Evolutionary conservation across 192 early-diverging fungal genomes (phyloP).

Genomic region (Powellomyces hirtus): DNA sequence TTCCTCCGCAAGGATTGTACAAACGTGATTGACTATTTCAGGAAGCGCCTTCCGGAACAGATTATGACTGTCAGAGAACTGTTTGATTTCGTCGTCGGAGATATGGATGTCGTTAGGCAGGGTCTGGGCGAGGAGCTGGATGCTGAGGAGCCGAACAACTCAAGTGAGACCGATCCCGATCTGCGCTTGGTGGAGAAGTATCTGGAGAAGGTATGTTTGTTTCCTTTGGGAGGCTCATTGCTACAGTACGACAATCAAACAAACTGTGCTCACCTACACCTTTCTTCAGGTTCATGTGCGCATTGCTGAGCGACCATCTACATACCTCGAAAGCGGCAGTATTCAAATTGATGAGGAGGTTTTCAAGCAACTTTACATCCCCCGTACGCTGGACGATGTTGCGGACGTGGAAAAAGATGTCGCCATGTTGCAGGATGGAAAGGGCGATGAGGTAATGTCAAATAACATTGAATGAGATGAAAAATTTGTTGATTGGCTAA

Average conservation of each 20-base stretch:
- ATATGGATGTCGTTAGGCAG: conserved; percentile 11
- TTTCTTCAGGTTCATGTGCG: conserved; percentile 24
- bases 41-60: conserved; percentile 62
- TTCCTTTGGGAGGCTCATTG: not conserved
- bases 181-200: conserved; percentile 56
- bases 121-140: not conserved
- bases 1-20: conserved; percentile 93
- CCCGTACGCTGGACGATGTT: conserved; percentile 87
- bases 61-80: conserved; percentile 70
- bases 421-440: conserved; percentile 67
- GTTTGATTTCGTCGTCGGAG: conserved; percentile 79
- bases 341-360: conserved; percentile 78
- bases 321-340: conserved; percentile 30
- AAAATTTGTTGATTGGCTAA: not conserved
- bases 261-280: too few species aligned
- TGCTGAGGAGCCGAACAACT: conserved; percentile 40
- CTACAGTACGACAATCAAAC: too few species aligned
- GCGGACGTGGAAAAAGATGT: conserved; percentile 84
- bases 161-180: conserved; percentile 20
- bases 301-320: conserved; percentile 30
- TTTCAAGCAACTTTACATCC: conserved; percentile 89
- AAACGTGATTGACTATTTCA: conserved; percentile 92
- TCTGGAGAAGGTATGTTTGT: conserved; percentile 65
- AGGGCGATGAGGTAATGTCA: conserved; percentile 60
- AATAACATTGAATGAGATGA: not conserved